A percentile compares a stretch with the other conserved stretches of the same genome.
Evolutionary conservation across 2,329 filamentous ascomycete species (phyloP).

Genomic region (Colletotrichum spinosum): DNA sequence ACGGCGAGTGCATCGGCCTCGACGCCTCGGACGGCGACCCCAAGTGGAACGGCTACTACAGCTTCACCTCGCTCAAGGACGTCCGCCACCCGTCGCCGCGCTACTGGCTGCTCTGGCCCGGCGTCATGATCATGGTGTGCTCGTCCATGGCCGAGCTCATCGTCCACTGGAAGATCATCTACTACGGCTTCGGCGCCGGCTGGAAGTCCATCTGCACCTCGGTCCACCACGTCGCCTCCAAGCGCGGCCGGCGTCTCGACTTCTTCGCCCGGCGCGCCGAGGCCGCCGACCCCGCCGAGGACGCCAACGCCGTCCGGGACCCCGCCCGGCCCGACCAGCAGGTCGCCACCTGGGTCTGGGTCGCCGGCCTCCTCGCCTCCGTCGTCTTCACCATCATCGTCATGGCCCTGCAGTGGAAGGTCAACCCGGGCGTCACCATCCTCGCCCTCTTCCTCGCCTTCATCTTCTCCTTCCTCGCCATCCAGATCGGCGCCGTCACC

Average conservation of each 20-base stretch:
- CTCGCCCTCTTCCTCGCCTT: slow-evolving; percentile 68
- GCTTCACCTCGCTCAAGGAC: slow-evolving; percentile 47
- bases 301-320: slow-evolving; percentile 52
- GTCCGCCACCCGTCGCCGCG: slow-evolving; percentile 49
- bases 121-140: slow-evolving; percentile 57
- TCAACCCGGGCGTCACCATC: slow-evolving; percentile 67
- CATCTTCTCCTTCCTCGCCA: slow-evolving; percentile 71
- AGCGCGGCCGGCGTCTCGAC: slow-evolving; percentile 45
- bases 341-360: slow-evolving; percentile 67
- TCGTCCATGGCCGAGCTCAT: slow-evolving; percentile 55
- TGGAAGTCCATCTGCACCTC: slow-evolving; percentile 45
- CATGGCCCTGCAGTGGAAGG: slow-evolving; percentile 62
- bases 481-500: slow-evolving; percentile 70
- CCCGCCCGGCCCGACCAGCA: slow-evolving; percentile 56
- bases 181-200: slow-evolving; percentile 49
- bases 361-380: slow-evolving; percentile 57
- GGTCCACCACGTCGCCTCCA: slow-evolving; percentile 47
- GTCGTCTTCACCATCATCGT: slow-evolving; percentile 66
- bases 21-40: slow-evolving; percentile 35
- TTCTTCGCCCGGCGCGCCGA: slow-evolving; percentile 52
- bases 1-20: slow-evolving; percentile 64
- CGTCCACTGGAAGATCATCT: slow-evolving; percentile 52
- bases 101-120: slow-evolving; percentile 58
- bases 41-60: slow-evolving; percentile 45
- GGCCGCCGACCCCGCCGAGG: slow-evolving; percentile 45